Evolutionary conservation across 177 flowering plant species (phyloP), one percentile per base, ranked within the genome.

Genomic region (Vitis hybrid): DNA sequence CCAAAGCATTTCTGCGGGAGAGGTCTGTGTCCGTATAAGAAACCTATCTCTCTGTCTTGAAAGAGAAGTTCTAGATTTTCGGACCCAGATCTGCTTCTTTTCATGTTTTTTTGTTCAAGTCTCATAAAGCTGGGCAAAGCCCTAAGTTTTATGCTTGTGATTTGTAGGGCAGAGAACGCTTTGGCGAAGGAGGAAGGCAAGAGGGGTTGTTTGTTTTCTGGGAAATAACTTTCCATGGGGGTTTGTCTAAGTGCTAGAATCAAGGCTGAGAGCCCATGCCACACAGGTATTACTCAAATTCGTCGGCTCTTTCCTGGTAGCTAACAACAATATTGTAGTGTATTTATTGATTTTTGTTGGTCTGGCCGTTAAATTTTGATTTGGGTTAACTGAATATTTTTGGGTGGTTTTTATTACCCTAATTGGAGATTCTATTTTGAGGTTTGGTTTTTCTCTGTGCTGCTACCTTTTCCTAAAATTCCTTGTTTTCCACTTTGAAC

Each of bases 191-290:
- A 18, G 10, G 14, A 18, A 11, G 16, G 11, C 12, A 2, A 18
- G 50, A 46, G 62, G 70, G 40, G 48, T 67, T 55, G 12, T 68
- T 72, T 1, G 32, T 63, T 77, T 55, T 48, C 5, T 24, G 69
- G 75, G 66, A 40, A 7, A 56, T 66, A 52, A 48, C 48, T 60
- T 68, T 64, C 68, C 35, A 89, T 93, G 98, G 98, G 98, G 78
- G 74, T 80, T 80, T 93, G 96, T 74, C 84, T 87, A 68, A 86
- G 97, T 68, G 79, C 91, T 74, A 72, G 79, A 79, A 80, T 93
- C 78, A 89, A 91, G 76, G 91, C 92, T 69, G 92, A 85, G 73
- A 88, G 87, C 81, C 82, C 91, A 11, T 63, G 40, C 64, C 82
- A 79, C 73, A 81, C 88, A 74, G 91, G 93, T 90, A 85, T 7